These are phyloP conservation scores for Acacia pycnantha DNA, from an alignment of 331 rosid genomes.

Conservation along the genomic window DNA sequence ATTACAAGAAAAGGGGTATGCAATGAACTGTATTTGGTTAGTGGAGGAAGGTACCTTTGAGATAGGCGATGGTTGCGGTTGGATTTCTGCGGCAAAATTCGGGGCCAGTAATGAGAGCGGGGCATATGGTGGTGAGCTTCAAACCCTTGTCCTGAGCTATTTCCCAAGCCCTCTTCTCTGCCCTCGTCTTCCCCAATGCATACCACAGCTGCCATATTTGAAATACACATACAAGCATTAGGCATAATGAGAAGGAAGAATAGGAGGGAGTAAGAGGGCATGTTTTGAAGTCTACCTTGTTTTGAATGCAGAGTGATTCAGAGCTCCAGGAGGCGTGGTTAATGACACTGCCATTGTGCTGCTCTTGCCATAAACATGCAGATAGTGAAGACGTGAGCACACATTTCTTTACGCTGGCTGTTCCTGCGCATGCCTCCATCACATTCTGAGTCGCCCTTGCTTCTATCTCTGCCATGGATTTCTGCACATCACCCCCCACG, in stretches of 20 bases:
- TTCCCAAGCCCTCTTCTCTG: slow-evolving; percentile 87
- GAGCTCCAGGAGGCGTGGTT: slow-evolving; percentile 71
- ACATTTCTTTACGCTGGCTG: slow-evolving; percentile 65
- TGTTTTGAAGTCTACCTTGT: slow-evolving; percentile 45
- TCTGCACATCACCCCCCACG: slow-evolving; percentile 36
- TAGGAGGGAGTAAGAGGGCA: too few relatives aligned
- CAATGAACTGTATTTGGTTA: too few relatives aligned
- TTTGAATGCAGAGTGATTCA: slow-evolving; percentile 59
- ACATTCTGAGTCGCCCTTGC: slow-evolving; percentile 70
- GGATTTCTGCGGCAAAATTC: slow-evolving; percentile 52
- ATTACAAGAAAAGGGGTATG: neutral
- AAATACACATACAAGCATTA: neutral
- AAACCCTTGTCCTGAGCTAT: slow-evolving; percentile 66
- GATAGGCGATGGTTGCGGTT: slow-evolving; percentile 85
- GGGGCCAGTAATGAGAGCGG: slow-evolving; percentile 74
- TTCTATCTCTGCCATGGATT: slow-evolving; percentile 86
- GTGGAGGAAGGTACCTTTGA: slow-evolving; percentile 54
- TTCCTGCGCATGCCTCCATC: slow-evolving; percentile 77
- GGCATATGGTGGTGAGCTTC: slow-evolving; percentile 69
- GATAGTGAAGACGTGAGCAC: slow-evolving; percentile 83
- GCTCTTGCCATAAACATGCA: slow-evolving; percentile 74
- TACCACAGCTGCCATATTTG: slow-evolving; percentile 69
- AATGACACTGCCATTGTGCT: slow-evolving; percentile 19
- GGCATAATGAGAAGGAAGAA: too few relatives aligned
- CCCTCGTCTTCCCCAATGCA: slow-evolving; percentile 75